A percentile compares a stretch with the other conserved stretches of the same genome.
Conservation (phyloP, 2,329 filamentous ascomycete genomes). For the Clarireedia sp. region DNA sequence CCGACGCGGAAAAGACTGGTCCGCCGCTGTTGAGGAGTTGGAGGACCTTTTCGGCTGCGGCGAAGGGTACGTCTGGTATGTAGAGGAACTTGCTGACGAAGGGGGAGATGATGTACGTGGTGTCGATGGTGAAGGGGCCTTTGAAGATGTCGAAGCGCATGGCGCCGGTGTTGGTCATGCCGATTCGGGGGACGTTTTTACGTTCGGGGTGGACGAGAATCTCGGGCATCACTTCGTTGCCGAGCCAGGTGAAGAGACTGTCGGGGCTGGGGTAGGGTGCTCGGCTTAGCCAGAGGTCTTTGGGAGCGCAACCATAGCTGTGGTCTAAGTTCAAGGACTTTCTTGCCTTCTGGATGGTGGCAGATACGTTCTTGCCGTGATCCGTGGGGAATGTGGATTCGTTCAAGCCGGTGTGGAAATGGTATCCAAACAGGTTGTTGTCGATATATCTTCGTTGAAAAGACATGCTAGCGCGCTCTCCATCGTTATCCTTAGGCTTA, state of each 20-base stretch:
- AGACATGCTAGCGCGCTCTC: constrained; percentile 35
- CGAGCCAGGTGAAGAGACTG: constrained; percentile 78
- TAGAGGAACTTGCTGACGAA: constrained; percentile 75
- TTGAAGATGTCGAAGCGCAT: constrained; percentile 95
- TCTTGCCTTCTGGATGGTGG: constrained; percentile 61
- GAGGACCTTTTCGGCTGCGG: constrained; percentile 62
- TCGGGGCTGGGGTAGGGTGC: constrained; percentile 62
- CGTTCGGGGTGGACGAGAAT: constrained; percentile 51
- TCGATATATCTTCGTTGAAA: constrained; percentile 85
- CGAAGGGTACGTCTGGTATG: constrained; percentile 74
- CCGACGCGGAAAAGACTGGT: constrained; percentile 33
- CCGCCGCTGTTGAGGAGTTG: constrained; percentile 47
- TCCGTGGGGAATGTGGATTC: constrained; percentile 66
- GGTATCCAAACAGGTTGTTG: constrained; percentile 79
- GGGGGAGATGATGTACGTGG: constrained; percentile 77
- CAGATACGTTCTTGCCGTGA: constrained; percentile 63
- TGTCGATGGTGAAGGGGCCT: constrained; percentile 82
- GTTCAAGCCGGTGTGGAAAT: constrained; percentile 71
- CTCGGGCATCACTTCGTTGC: constrained; percentile 64
- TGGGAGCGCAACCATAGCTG: constrained; percentile 74
- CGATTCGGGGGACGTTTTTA: constrained; percentile 55
- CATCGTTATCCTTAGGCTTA: constrained; percentile 12
- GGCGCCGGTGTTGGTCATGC: constrained; percentile 80
- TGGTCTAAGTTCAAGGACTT: constrained; percentile 64
- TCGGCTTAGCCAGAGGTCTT: constrained; percentile 73